phyloP scores from a whole-genome alignment of 2,329 filamentous ascomycete genomes.

The Colletotrichum costaricense region DNA sequence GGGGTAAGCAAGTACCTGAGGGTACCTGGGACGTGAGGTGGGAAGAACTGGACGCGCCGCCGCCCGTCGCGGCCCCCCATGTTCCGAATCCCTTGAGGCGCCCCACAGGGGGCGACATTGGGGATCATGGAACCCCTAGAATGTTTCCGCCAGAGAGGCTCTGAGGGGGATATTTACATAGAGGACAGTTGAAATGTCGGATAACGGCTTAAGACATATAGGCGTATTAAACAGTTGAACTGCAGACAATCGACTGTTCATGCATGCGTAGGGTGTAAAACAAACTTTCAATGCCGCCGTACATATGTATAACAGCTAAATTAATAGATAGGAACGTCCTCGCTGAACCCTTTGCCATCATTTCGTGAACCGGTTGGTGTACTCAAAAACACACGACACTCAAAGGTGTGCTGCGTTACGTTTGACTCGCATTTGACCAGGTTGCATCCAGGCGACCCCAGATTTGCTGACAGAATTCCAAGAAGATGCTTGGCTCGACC shows the following conservation, averaged over 20 bases:
- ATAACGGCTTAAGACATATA: not conserved
- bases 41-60: slow-evolving; percentile 21
- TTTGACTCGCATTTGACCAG: not conserved
- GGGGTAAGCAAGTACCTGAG: slow-evolving; percentile 12
- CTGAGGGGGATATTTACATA: slow-evolving; percentile 19
- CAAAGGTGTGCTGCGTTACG: not conserved
- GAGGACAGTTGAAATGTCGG: slow-evolving; percentile 14
- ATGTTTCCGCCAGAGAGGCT: slow-evolving; percentile 5
- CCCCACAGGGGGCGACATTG: slow-evolving; percentile 24
- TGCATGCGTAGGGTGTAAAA: not conserved
- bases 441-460: slow-evolving; percentile 26
- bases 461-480: slow-evolving; percentile 14
- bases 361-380: not conserved
- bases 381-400: not conserved
- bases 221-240: not conserved
- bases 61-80: slow-evolving; percentile 17
- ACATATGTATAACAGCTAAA: too few species aligned
- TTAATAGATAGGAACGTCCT: too few species aligned
- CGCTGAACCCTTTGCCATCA: not conserved
- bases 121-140: not conserved
- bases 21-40: not conserved
- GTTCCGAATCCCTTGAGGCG: slow-evolving; percentile 18
- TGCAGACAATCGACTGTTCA: not conserved
- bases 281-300: not conserved
- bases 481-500: not conserved